Evolutionary conservation across 129 eudicot species (phyloP), one percentile per base, ranked within the genome.

Genomic region (Lonicera japonica): DNA sequence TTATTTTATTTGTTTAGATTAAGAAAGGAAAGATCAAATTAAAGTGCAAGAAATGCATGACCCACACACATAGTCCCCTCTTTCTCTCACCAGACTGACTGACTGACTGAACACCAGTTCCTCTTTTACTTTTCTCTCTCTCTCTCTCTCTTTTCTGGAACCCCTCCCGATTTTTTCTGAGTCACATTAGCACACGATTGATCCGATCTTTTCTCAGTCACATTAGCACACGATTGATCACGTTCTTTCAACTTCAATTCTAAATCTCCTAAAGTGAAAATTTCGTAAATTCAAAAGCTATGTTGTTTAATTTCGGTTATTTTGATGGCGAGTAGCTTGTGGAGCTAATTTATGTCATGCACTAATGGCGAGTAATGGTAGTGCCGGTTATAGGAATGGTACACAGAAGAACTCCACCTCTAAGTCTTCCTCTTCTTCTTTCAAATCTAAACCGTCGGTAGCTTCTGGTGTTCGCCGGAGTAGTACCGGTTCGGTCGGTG

Each of bases 401-500:
- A 34, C 22, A 24, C 54, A 60, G 18, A 67, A 48, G 61, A 79
- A 69, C 63, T 70, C 81, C 15, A 71, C 61, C 43, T 56, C 67
- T 61, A 83, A 77, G 58, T 60, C 82, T 41, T 75, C 83, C 16
- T 64, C 75, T 57, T 70, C 87, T 55, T 81, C 83, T 17, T 53
- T 70, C 41, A 89, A 80, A 73, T 83, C 95, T 21, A 86, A 83
- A 62, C 80, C 75, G 2, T 69, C 80, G 13, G 60, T 78, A 1
- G 56, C 73, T 8, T 75, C 91, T 21, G 69, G 63, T 50, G 73
- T 58, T 12, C 88, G 97, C 39, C 94, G 97, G 20, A 81, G 62
- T 70, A 74, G 85, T 79, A 75, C 92, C 15, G 92, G 85, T 53
- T 73, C 97, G 1, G 40, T 43, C 53, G 62, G 62, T 15, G 63